Evolutionary conservation across 2,329 filamentous ascomycete species (phyloP).

Genomic region (Botrytis porri): DNA sequence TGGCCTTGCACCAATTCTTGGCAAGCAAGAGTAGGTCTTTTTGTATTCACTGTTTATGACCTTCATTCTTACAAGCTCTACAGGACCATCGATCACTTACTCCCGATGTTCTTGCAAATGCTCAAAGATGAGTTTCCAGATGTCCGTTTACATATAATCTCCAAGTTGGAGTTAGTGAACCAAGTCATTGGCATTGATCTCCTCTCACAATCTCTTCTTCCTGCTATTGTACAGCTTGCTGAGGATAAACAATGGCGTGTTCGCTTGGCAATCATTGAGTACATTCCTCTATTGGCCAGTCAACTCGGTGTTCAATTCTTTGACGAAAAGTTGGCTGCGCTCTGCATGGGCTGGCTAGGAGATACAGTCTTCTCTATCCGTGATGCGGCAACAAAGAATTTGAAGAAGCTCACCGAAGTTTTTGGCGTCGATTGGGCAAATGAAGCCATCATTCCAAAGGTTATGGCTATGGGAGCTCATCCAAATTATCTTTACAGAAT

Average conservation of each 20-base stretch:
- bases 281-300: constrained; percentile 92
- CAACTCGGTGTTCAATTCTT: constrained; percentile 98
- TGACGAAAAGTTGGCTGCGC: constrained; percentile 88
- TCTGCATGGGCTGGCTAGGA: constrained; percentile 98
- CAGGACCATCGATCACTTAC: constrained; percentile 90
- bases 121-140: constrained; percentile 99
- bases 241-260: constrained; percentile 99
- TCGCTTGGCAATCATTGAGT: constrained; percentile 96
- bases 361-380: constrained; percentile 98
- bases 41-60: not conserved
- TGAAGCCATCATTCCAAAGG: constrained; percentile 95
- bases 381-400: constrained; percentile 93
- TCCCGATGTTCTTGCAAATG: constrained; percentile 99
- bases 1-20: constrained; percentile 91
- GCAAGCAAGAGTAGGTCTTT: constrained; percentile 83
- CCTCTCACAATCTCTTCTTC: constrained; percentile 91
- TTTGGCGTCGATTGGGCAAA: constrained; percentile 98
- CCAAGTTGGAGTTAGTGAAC: constrained; percentile 98
- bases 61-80: constrained; percentile 27
- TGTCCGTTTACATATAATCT: constrained; percentile 97
- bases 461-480: constrained; percentile 97
- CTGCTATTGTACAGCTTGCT: constrained; percentile 93
- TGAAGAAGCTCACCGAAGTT: constrained; percentile 97
- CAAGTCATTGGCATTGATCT: constrained; percentile 98
- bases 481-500: constrained; percentile 99